Base-by-base conservation (phyloP, 179 eudicot genomes). In the Nepenthes alata region DNA sequence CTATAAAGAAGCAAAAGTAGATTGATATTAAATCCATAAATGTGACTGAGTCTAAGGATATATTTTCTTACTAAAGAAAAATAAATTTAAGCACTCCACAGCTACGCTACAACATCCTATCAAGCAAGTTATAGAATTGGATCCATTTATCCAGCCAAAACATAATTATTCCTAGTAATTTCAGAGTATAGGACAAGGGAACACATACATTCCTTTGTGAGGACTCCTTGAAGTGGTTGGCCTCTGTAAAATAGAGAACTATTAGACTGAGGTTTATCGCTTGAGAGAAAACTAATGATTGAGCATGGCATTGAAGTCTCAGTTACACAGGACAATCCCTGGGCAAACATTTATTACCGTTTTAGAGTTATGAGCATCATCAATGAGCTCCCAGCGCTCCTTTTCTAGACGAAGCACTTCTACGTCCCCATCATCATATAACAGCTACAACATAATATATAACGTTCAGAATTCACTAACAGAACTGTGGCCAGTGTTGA, bases 371-470 rank as follows among this genome's bases (percentile, higher is more conserved):
- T 53, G 74, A 61, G 65, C 81, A 35, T 64, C 75, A 52, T 77
- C 81, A 73, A 89, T 61, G 39, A 77, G 79, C 74, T 80, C 90
- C 98, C 98, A 93, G 39, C 84, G 82, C 73, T 89, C 96, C 76
- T 79, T 93, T 36, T 77, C 82, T 44, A 93, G 75, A 65, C 75
- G 76, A 60, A 89, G 85, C 70, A 93, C 95, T 80, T 93, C 98
- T 63, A 89, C 93, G 45, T 93, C 98, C 47, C 93, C 95, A 66
- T 93, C 98, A 55, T 81, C 77, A 69, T 93, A 93, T 51, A 83
- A 67, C 47, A 93, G 75, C 95, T 90, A 71, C 57, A 41, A 64
- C 41, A 58, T 36, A 10, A 47, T 51, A 53, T 25, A 25, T 25
- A 25, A 25, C 47, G 11, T 39, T 41, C 7, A 55, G 62, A 65